Evolutionary conservation across 2,329 filamentous ascomycete genomes (phyloP), one percentile per base, ranked within the genome.

Genomic region (Myriosclerotinia curreyana): DNA sequence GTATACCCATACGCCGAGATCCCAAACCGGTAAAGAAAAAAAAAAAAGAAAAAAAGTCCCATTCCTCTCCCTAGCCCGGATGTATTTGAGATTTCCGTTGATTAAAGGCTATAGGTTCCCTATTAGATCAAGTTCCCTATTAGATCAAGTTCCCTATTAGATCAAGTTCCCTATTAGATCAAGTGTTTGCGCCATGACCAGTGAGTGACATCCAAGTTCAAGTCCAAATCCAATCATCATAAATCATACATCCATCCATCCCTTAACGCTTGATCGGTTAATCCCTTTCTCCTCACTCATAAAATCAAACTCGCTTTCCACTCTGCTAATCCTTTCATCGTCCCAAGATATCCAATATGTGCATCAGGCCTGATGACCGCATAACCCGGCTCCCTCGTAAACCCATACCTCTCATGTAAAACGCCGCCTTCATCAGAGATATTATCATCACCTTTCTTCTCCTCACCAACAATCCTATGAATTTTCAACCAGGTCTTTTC

Each of bases 311-410:
- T 64, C 5, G 61, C 53, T 50, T 60, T 55, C 66, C 65, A 70
- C 5, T 48, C 50, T 17, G 49, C 65, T 2, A 69, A 40, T n/a
- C 68, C 68, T 17, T 66, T 66, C 40, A 70, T 53, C 15, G 66
- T 59, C 20, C 71, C 71, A 60, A 72, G 70, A 59, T 66, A 68
- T 5, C 58, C 64, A 55, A 72, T 68, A 60, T 72, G 61, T 12
- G 62, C 60, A 66, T 72, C 71, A 2, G 70, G 70, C 44, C 70
- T 61, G 14, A 72, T 48, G 15, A 71, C 42, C 1, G 70, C 67
- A 48, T 66, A 69, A 17, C 69, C 70, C 2, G 70, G 66, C 25
- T 58, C 46, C 7, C 42, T 50, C 25, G 8, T 15, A 54, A 72
- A 71, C 2, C 70, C 67, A 42, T 69, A 71, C 11, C 52, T 58